Percentiles rank a stretch among this genome's conserved stretches.
phyloP scores from a whole-genome alignment of 331 rosid species.

The Saraca asoca region DNA sequence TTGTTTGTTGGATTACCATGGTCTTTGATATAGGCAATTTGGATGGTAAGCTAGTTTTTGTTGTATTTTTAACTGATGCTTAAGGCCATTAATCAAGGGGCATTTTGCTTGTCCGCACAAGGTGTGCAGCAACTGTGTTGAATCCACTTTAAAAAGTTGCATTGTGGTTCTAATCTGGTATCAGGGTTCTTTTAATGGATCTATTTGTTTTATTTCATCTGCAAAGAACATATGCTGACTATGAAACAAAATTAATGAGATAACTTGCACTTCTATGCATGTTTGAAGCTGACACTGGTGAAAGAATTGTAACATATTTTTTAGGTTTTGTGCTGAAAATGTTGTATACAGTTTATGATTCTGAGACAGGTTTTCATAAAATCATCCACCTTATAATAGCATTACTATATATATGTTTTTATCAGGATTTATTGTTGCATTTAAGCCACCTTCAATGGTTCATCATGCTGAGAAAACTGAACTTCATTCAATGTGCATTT shows the following conservation, averaged over 20 bases:
- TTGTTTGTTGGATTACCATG: conserved; percentile 7
- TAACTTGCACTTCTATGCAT: no score
- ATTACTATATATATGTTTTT: background rate
- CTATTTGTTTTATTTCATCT: background rate
- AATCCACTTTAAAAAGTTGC: no score
- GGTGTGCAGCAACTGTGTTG: no score
- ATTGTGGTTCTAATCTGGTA: no score
- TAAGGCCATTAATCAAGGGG: background rate
- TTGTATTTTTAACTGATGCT: background rate
- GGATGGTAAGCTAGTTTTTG: background rate
- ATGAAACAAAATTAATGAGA: no score
- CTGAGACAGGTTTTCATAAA: background rate
- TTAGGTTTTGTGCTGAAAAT: background rate
- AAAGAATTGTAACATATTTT: no score
- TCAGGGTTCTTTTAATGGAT: background rate
- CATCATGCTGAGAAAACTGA: background rate
- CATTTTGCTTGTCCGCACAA: no score
- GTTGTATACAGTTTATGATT: background rate
- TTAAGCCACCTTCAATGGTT: background rate
- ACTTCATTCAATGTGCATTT: no score
- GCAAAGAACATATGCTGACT: background rate
- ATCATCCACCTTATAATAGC: background rate
- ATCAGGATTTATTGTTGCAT: background rate
- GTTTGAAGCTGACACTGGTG: background rate
- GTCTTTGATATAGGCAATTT: background rate